Evolutionary conservation across 179 eudicot genomes (phyloP), one percentile per base, ranked within the genome.

Genomic region (Corrigiola litoralis): DNA sequence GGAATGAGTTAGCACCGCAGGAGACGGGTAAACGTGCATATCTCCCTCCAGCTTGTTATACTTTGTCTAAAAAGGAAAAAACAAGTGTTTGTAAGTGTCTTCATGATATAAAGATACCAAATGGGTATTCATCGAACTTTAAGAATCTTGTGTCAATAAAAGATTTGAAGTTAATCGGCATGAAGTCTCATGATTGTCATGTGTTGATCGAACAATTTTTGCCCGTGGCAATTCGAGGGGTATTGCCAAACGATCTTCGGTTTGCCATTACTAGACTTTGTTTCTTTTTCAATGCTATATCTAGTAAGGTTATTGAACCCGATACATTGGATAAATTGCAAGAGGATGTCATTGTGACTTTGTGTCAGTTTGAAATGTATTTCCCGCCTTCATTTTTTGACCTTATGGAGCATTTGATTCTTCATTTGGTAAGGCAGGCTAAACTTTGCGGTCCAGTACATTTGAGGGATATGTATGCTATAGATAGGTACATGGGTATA

Each of bases 101-200:
- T 17, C 17, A 2, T 11, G 49, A 36, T 2, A 23, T 38, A 1
- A 70, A 62, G 14, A 62, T 55, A 21, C 63, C 58, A 0, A 2
- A 25, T 1, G 45, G 68, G 4, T 70, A 55, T 10, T 70, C 31
- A 1, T 44, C 29, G 2, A 54, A 44, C 24, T 33, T 62, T 14
- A 29, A 36, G 2, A 44, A 18, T 10, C 57, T 42, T 20, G 48
- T 54, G 6, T 54, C 57, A 1, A 21, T 54, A 27, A 46, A 27
- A 11, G 47, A 45, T 0, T 41, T 44, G 23, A 62, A 36, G 34
- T 47, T 67, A 24, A n/a, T 45, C 1, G 71, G 63, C 1, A 4
- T 58, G 18, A 67, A 68, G 21, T 70, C 74, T 13, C 68, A 70
- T 44, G 63, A 63, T 50, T 49, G 14, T 44, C 69, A 63, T 62